phyloP scores from a whole-genome alignment of 2,329 filamentous ascomycete species.

The Aspergillus latus region DNA sequence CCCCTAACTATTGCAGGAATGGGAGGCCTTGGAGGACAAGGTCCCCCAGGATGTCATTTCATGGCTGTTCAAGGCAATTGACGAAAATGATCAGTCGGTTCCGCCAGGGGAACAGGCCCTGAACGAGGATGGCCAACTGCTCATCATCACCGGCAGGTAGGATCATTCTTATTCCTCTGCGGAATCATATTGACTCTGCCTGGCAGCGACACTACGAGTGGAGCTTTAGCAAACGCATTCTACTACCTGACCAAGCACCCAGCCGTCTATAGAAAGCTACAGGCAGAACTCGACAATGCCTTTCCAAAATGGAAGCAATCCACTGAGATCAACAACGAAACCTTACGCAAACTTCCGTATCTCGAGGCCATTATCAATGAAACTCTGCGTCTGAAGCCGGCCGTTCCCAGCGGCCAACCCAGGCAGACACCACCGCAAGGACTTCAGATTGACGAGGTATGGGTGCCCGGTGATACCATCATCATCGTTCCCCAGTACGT shows the following conservation, averaged over 20 bases:
- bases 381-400: constrained; percentile 41
- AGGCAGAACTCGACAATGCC: constrained; percentile 28
- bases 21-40: constrained; percentile 9
- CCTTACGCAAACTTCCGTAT: constrained; percentile 21
- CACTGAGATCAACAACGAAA: constrained; percentile 3
- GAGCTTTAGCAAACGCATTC: constrained; percentile 31
- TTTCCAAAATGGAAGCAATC: background rate
- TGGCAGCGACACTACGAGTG: constrained; percentile 36
- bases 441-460: constrained; percentile 13
- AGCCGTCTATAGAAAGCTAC: constrained; percentile 31
- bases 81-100: constrained; percentile 16
- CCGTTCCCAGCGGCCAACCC: constrained; percentile 35
- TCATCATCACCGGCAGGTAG: constrained; percentile 20
- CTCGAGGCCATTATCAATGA: constrained; percentile 34
- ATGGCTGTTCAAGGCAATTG: constrained; percentile 19
- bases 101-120: constrained; percentile 15
- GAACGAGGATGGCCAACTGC: constrained; percentile 17
- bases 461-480: constrained; percentile 12
- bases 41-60: constrained; percentile 19
- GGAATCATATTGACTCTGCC: background rate
- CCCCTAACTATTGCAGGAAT: background rate
- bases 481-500: constrained; percentile 9
- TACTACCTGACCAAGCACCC: constrained; percentile 38
- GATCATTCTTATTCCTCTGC: background rate
- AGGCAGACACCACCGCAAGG: constrained; percentile 42